Conservation (phyloP, 2,329 filamentous ascomycete genomes). For the Helotiales sp. region DNA sequence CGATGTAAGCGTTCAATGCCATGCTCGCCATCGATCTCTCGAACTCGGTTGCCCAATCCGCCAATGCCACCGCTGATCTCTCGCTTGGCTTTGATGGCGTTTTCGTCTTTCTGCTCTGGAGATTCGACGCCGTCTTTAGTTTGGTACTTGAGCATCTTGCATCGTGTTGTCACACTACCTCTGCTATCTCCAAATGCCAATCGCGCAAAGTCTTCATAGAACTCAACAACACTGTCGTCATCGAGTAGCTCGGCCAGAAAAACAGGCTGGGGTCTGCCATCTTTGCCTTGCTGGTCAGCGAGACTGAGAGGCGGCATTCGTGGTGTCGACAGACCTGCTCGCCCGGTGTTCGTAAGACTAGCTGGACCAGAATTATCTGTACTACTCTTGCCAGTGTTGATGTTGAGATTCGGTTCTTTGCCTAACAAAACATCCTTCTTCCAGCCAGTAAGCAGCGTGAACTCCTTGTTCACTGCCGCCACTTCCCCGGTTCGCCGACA, state of each 20-base stretch:
- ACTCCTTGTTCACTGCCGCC: slow-evolving; percentile 95
- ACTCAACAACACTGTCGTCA: slow-evolving; percentile 89
- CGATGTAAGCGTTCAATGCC: slow-evolving; percentile 83
- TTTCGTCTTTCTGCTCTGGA: slow-evolving; percentile 31
- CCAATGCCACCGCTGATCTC: slow-evolving; percentile 34
- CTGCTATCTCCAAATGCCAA: slow-evolving; percentile 91
- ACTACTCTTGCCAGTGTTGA: slow-evolving; percentile 64
- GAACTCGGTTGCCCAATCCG: slow-evolving; percentile 59
- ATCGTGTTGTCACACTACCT: slow-evolving; percentile 81
- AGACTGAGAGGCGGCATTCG: slow-evolving; percentile 52
- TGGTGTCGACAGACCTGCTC: slow-evolving; percentile 56
- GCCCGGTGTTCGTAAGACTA: slow-evolving; percentile 44
- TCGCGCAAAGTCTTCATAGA: slow-evolving; percentile 94
- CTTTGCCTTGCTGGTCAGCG: slow-evolving; percentile 45
- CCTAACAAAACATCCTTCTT: slow-evolving; percentile 87
- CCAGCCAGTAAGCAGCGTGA: slow-evolving; percentile 95
- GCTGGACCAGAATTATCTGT: slow-evolving; percentile 49
- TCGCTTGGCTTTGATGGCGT: slow-evolving; percentile 28
- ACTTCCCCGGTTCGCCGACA: slow-evolving; percentile 92
- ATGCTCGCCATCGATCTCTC: slow-evolving; percentile 71
- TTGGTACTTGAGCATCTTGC: slow-evolving; percentile 88
- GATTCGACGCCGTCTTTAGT: slow-evolving; percentile 61
- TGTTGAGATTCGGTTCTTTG: slow-evolving; percentile 84
- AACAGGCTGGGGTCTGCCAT: slow-evolving; percentile 72
- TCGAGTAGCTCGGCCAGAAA: slow-evolving; percentile 93